Base-by-base conservation (phyloP, 495 filamentous ascomycete genomes). In the Xylaria scruposa region DNA sequence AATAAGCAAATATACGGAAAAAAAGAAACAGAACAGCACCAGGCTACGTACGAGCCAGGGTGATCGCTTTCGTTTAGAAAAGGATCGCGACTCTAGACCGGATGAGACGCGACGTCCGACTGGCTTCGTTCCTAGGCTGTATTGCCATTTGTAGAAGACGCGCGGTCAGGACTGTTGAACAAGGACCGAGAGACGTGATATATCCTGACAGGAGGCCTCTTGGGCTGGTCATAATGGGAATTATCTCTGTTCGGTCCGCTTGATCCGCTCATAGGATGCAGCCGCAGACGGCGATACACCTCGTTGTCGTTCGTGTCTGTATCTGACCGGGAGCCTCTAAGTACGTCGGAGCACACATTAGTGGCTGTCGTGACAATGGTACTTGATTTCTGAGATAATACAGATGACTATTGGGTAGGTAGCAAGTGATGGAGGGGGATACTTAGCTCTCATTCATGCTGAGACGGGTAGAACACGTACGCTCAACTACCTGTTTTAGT, bases 361-460 rank as follows among this genome's bases (percentile, higher is more conserved):
- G 40, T 59, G 38, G 66, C 66, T 67, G 47, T 44, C 49, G 19
- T 31, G 15, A 67, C 31, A 42, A 19, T 31, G 31, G 36, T 67
- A 31, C 38, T 24, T 33, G 24, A 49, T 31, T 33, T 29, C 17
- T 24, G n/a, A n/a, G 9, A 40, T 36, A 38, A 7, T 12, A 33
- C 13, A 24, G 33, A 24, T 26, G n/a, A 40, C 12, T 9, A 67
- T 44, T 54, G 65, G 65, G 31, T 56, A 21, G 19, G 49, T 38
- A 56, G 36, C 3, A 19, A 46, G 47, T 21, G 33, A 46, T 46
- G 33, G 26, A 44, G n/a, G n/a, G n/a, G 31, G 49, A 54, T 54
- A 44, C 12, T 3, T 46, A 13, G 31, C 26, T 4, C 17, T 54
- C 21, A 56, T 68, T 59, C 33, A 68, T 44, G 26, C 8, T 53